These are phyloP conservation scores for Populus hybrid DNA, from an alignment of 441 rosid species.

Conservation along the genomic window DNA sequence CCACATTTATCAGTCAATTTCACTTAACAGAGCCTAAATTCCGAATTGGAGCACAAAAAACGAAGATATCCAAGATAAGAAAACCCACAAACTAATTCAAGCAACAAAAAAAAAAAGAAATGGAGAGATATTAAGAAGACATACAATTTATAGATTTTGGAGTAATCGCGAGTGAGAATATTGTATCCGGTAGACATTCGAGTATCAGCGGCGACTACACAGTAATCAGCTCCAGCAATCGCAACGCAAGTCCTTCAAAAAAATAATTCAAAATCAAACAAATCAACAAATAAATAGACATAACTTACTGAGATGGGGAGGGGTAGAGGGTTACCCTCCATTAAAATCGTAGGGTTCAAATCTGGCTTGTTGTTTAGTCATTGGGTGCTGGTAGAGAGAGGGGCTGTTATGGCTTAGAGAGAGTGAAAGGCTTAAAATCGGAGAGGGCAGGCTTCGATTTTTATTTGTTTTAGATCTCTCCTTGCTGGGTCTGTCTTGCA, in stretches of 20 bases:
- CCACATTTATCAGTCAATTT: neutral
- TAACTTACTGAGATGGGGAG: neutral
- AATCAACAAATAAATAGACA: neutral
- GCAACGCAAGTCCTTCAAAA: slow-evolving; percentile 80
- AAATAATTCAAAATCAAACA: neutral
- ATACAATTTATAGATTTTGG: slow-evolving; percentile 79
- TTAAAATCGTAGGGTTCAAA: slow-evolving; percentile 93
- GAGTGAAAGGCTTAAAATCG: neutral
- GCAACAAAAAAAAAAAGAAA: neutral
- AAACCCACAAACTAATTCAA: neutral
- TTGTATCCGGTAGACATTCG: too few relatives aligned
- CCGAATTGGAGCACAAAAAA: neutral
- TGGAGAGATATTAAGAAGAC: neutral
- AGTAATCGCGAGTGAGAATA: slow-evolving; percentile 94
- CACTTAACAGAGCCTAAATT: too few relatives aligned
- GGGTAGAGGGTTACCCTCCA: slow-evolving; percentile 27
- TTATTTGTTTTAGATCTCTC: neutral
- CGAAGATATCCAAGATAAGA: neutral
- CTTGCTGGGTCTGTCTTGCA: neutral
- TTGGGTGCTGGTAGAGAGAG: slow-evolving; percentile 13
- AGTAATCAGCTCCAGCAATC: slow-evolving; percentile 92
- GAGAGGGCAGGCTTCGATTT: neutral
- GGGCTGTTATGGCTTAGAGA: neutral
- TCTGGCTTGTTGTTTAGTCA: slow-evolving; percentile 80
- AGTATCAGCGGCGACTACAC: slow-evolving; percentile 93